Conservation (phyloP, 495 filamentous ascomycete genomes). For the Penicillium flavigenum region DNA sequence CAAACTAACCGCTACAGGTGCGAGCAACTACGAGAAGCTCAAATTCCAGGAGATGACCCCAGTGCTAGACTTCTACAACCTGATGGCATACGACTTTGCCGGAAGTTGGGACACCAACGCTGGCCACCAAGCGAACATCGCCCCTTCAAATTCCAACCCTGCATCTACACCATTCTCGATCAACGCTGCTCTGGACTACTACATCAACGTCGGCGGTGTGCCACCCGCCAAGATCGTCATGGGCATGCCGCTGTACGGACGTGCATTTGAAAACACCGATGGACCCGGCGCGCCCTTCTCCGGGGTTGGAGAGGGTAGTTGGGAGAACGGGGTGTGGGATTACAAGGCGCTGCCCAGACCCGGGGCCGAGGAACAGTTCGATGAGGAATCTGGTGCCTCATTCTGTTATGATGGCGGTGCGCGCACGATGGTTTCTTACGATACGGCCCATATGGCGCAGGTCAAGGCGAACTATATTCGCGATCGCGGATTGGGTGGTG, state of each 20-base stretch:
- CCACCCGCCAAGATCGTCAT: slow-evolving; percentile 70
- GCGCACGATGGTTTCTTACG: slow-evolving; percentile 74
- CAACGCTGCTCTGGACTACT: slow-evolving; percentile 53
- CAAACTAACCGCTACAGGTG: slow-evolving; percentile 21
- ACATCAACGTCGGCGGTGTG: slow-evolving; percentile 58
- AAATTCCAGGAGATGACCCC: slow-evolving; percentile 66
- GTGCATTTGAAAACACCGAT: slow-evolving; percentile 70
- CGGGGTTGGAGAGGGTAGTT: slow-evolving; percentile 66
- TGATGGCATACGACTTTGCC: slow-evolving; percentile 84
- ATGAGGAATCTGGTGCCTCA: slow-evolving; percentile 52
- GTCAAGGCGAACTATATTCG: slow-evolving; percentile 68
- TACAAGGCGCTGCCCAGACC: slow-evolving; percentile 62
- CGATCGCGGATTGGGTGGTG: slow-evolving; percentile 67
- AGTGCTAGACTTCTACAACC: slow-evolving; percentile 75
- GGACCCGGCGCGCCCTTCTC: slow-evolving; percentile 69
- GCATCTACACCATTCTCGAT: slow-evolving; percentile 57
- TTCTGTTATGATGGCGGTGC: slow-evolving; percentile 66
- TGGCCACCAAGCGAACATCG: slow-evolving; percentile 84
- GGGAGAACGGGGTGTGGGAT: slow-evolving; percentile 81
- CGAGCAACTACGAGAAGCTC: slow-evolving; percentile 67
- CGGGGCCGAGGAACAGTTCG: slow-evolving; percentile 41
- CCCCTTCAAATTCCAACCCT: slow-evolving; percentile 52
- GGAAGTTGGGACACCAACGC: slow-evolving; percentile 70
- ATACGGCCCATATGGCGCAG: slow-evolving; percentile 59
- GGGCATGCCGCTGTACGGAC: slow-evolving; percentile 87